Percentiles rank a stretch among this genome's conserved stretches.
phyloP scores from a whole-genome alignment of 2,329 filamentous ascomycete species.

The Botrytis paeoniae region DNA sequence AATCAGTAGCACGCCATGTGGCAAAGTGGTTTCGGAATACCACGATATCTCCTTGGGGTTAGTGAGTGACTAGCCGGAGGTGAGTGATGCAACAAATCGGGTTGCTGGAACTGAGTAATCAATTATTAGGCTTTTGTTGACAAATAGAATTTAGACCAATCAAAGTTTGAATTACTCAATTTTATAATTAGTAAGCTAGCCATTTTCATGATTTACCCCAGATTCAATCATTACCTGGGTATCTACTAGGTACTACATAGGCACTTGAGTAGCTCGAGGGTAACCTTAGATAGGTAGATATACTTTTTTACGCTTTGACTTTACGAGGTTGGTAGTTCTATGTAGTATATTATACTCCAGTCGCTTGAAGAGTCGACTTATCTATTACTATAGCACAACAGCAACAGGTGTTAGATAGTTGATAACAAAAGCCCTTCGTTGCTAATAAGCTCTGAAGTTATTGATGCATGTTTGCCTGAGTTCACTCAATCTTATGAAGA shows the following conservation, averaged over 20 bases:
- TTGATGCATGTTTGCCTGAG: neutral
- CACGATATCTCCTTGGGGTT: neutral
- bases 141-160: neutral
- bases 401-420: neutral
- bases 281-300: too few species aligned
- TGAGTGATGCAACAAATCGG: constrained; percentile 3
- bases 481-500: neutral
- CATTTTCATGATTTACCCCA: neutral
- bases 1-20: neutral
- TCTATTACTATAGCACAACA: neutral
- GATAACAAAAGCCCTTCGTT: neutral
- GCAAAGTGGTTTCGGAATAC: neutral
- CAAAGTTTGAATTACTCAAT: neutral
- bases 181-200: too few species aligned
- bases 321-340: neutral
- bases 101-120: neutral
- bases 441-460: neutral
- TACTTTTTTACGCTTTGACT: neutral
- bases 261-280: too few species aligned
- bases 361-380: too few species aligned
- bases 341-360: too few species aligned
- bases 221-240: neutral
- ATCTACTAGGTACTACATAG: too few species aligned
- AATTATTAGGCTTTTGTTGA: neutral
- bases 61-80: too few species aligned